Evolutionary conservation across 108 stramenopile species (phyloP), one percentile per base, ranked within the genome.

Genomic region (Skeletonema potamos): DNA sequence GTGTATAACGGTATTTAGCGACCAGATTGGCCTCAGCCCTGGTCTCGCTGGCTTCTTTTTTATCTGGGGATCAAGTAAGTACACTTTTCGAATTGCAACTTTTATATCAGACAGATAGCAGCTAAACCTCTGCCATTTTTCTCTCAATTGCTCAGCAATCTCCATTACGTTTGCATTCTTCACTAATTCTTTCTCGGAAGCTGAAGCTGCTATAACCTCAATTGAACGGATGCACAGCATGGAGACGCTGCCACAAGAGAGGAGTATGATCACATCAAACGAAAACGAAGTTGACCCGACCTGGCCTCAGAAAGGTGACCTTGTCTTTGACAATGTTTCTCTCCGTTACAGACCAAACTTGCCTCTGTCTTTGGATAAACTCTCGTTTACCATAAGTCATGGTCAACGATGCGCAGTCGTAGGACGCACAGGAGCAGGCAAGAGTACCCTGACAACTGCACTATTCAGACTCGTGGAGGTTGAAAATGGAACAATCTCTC

Each of bases 381-480:
- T 89, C 33, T 79, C 86, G 4, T 87, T 89, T 57, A 11, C 37
- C 18, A 69, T 86, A 18, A 64, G 70, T 18, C 69, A 82, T 7
- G 86, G 89, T 10, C 63, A 86, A 58, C 70, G 78, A 27, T 81
- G 82, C 72, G 86, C 82, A n/a, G 75, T 89, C 0, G 82, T 85
- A 0, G 88, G 86, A 6, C n/a, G 85, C 55, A 89, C 86, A 1
- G 89, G 89, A 6, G 84, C 84, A 5, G 82, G 77, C 13, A 89
- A 92, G 62, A 62, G 51, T 4, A 82, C 87, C 0, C 64, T 94
- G 2, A 78, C 90, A 20, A 82, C 87, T 3, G 93, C 91, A 3
- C 34, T 95, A 7, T 95, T 95, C 67, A 87, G 93, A n/a, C 56
- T 94, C 36, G 89, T 90, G 4, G 93, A 94, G 69, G 67, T 94